Conservation (phyloP, 805 yeast species). For the Candida nanaspora region DNA sequence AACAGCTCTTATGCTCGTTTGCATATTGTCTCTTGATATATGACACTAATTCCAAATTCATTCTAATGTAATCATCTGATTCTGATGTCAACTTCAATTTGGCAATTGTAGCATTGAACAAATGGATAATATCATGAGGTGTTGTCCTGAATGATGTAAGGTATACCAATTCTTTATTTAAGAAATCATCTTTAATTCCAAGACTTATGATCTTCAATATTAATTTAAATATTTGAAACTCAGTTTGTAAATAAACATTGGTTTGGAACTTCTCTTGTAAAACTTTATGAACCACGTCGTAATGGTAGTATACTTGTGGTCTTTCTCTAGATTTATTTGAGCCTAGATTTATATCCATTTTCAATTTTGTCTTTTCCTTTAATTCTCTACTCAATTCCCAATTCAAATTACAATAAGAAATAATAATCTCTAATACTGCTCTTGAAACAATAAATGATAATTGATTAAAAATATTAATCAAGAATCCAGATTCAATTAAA, state of each 20-base stretch:
- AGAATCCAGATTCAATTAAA: conserved; percentile 30
- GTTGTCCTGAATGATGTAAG: conserved; percentile 12
- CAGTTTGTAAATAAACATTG: conserved; percentile 14
- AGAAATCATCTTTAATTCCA: conserved; percentile 14
- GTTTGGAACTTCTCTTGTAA: conserved; percentile 23
- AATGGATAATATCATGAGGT: conserved; percentile 10
- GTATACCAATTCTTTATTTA: conserved; percentile 17
- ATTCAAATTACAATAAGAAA: conserved; percentile 39
- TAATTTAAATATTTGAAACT: conserved; percentile 14
- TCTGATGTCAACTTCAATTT: too few species aligned
- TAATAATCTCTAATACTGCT: conserved; percentile 31
- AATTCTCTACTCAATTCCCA: conserved; percentile 26
- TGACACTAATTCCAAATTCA: conserved; percentile 10
- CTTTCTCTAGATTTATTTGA: conserved; percentile 12
- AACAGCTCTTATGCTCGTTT: conserved; percentile 15
- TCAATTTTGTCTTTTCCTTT: conserved; percentile 4
- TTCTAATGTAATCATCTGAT: conserved; percentile 2
- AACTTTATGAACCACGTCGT: background rate
- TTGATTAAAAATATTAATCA: conserved; percentile 24
- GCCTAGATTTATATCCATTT: too few species aligned
- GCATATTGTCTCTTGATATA: conserved; percentile 13
- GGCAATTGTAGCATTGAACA: background rate
- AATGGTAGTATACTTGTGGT: conserved; percentile 14
- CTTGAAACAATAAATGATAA: conserved; percentile 18
- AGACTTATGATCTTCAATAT: conserved; percentile 7